Conservation (phyloP, 2,329 filamentous ascomycete genomes). For the Fusarium nematophilum region DNA sequence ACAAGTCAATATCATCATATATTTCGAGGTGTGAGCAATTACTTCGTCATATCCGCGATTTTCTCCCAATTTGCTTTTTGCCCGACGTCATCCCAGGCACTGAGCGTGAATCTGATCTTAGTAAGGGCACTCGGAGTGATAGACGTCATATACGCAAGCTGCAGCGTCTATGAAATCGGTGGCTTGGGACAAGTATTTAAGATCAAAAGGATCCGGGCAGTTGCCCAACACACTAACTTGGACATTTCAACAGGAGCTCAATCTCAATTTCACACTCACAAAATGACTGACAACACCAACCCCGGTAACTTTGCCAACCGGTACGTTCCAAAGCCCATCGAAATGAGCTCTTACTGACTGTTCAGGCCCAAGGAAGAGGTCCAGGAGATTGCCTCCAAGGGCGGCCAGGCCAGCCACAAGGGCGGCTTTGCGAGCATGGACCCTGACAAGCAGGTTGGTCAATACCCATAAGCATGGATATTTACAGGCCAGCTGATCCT, state of each 20-base stretch:
- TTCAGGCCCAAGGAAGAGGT: constrained; percentile 57
- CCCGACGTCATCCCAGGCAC: constrained; percentile 16
- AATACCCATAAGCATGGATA: constrained; percentile 44
- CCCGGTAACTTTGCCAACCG: constrained; percentile 47
- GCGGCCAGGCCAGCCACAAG: constrained; percentile 52
- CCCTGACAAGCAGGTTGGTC: constrained; percentile 53
- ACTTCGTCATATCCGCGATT: background rate
- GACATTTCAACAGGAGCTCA: too few relatives aligned
- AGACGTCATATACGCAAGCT: constrained; percentile 10
- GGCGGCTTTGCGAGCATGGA: constrained; percentile 56
- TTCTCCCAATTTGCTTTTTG: background rate
- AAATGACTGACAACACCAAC: constrained; percentile 39
- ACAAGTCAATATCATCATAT: too few relatives aligned
- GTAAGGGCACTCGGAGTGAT: background rate
- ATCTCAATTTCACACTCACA: background rate
- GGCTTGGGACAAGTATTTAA: background rate
- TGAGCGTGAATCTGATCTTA: background rate
- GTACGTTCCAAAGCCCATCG: constrained; percentile 4
- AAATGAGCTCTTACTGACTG: background rate
- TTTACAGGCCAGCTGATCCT: constrained; percentile 4
- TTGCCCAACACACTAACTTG: background rate
- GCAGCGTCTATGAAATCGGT: background rate
- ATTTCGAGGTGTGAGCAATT: background rate
- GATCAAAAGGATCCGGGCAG: fast-evolving
- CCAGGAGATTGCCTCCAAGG: constrained; percentile 55